These are phyloP conservation scores for Naematelia encephala DNA, from an alignment of 768 basidiomycete species.

Conservation along the genomic window DNA sequence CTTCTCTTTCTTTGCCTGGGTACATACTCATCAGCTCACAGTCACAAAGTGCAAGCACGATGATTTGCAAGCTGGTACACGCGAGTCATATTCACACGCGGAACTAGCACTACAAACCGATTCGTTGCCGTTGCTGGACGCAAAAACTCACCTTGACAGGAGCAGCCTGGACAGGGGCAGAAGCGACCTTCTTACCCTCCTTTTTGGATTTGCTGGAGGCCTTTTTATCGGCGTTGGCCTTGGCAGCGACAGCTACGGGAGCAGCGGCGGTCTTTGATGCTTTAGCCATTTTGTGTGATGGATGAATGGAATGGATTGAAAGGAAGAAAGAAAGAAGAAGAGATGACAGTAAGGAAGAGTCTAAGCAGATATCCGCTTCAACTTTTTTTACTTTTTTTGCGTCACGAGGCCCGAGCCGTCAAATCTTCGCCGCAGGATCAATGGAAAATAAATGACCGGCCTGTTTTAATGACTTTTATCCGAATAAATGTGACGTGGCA, in stretches of 20 bases:
- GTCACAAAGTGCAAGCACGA: conserved; percentile 1
- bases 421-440: not conserved
- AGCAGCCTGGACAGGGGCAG: conserved; percentile 21
- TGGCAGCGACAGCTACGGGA: conserved; percentile 35
- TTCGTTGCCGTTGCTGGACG: too few species aligned
- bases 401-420: not conserved
- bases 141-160: conserved; percentile 23
- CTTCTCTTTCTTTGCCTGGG: conserved; percentile 4
- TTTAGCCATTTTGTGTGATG: conserved; percentile 18
- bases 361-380: not conserved
- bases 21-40: conserved; percentile 12
- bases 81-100: conserved; percentile 13
- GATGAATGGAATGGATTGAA: conserved; percentile 7
- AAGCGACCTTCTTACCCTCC: conserved; percentile 22
- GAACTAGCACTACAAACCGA: not conserved
- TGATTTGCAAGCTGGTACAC: not conserved
- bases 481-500: too few species aligned
- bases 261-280: conserved; percentile 26
- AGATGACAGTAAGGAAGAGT: not conserved
- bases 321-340: conserved; percentile 7
- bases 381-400: not conserved
- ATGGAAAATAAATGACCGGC: not conserved
- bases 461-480: not conserved
- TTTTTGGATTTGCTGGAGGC: conserved; percentile 40
- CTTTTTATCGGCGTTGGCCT: conserved; percentile 41